Conservation (phyloP, 495 filamentous ascomycete species). For the Coniosporium apollinis region DNA sequence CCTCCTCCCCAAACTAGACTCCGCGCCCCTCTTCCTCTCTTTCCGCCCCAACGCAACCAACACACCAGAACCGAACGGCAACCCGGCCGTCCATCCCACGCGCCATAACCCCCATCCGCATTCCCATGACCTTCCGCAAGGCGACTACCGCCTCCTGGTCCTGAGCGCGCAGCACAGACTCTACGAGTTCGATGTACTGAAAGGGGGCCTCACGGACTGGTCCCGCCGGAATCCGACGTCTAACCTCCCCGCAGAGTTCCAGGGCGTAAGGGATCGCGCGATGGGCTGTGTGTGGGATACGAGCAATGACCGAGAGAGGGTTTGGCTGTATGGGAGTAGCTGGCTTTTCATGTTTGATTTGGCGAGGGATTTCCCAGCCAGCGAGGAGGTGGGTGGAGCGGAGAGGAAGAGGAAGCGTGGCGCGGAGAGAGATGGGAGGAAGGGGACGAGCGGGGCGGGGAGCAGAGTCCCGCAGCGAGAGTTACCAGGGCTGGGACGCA, state of each 20-base stretch:
- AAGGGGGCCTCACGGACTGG: slow-evolving; percentile 67
- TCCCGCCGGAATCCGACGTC: slow-evolving; percentile 63
- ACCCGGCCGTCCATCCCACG: slow-evolving; percentile 26
- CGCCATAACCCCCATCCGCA: slow-evolving; percentile 31
- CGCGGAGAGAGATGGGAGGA: slow-evolving; percentile 13
- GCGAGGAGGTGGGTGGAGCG: slow-evolving; percentile 11
- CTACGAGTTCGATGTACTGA: slow-evolving; percentile 55
- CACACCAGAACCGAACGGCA: slow-evolving; percentile 25
- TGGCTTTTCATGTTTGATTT: slow-evolving; percentile 94
- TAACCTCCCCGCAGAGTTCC: slow-evolving; percentile 56
- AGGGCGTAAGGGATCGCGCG: slow-evolving; percentile 50
- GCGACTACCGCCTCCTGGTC: slow-evolving; percentile 49
- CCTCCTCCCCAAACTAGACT: slow-evolving; percentile 62
- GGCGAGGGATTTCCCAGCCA: slow-evolving; percentile 41
- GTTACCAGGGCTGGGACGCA: slow-evolving; percentile 33
- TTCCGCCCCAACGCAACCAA: slow-evolving; percentile 42
- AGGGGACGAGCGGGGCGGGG: slow-evolving; percentile 36
- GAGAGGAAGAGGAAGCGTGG: slow-evolving; percentile 6
- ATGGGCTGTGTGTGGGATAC: slow-evolving; percentile 81
- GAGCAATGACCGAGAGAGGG: slow-evolving; percentile 33
- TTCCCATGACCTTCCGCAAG: slow-evolving; percentile 23
- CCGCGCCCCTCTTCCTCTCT: slow-evolving; percentile 51
- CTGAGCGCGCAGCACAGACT: slow-evolving; percentile 63
- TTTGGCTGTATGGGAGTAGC: slow-evolving; percentile 73
- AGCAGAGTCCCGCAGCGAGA: slow-evolving; percentile 40